Evolutionary conservation across 2,329 filamentous ascomycete genomes (phyloP), one percentile per base, ranked within the genome.

Genomic region (Fusarium burgessii): DNA sequence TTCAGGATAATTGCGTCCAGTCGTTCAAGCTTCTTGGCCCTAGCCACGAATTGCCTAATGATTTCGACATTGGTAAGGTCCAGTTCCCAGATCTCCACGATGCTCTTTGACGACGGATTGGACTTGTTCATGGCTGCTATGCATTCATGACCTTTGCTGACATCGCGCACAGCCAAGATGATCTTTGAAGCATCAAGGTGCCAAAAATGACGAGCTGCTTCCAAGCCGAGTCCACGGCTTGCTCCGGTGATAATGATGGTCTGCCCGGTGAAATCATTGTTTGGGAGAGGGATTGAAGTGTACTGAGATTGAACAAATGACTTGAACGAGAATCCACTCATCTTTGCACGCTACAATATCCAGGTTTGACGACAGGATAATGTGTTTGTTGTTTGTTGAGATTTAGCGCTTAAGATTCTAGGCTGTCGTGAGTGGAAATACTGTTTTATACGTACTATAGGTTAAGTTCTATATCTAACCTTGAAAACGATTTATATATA

Each of bases 131-230:
- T n/a, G 18, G 25, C 38, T 36, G 38, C 46, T 32, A 18, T 45
- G 29, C 23, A 52, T 7, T 18, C 40, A 10, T 20, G 46, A 6
- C 13, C 40, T 59, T 54, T 33, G 23, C 29, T 52, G 32, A 5
- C 18, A 43, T 52, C 57, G 7, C 57, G 46, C 9, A 59, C 15
- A 7, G 47, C 40, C 6, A 59, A 25, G 23, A 59, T 59, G 11
- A 54, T n/a, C 23, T 45, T 52, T 12, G 38, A 27, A 29, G 47
- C 46, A 29, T 32, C 38, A 18, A 59, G 46, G 23, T 47, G 57
- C n/a, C 20, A 23, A 52, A 59, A 59, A 32, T 59, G 57, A 18
- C 40, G 13, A 8, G 47, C 57, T 52, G 47, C 57, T 59, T 59
- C 57, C 10, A 54, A 8, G 9, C 57, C 46, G 8, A 59, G 13